Conservation (phyloP, 495 filamentous ascomycete genomes). For the Penicillium crystallinum region DNA sequence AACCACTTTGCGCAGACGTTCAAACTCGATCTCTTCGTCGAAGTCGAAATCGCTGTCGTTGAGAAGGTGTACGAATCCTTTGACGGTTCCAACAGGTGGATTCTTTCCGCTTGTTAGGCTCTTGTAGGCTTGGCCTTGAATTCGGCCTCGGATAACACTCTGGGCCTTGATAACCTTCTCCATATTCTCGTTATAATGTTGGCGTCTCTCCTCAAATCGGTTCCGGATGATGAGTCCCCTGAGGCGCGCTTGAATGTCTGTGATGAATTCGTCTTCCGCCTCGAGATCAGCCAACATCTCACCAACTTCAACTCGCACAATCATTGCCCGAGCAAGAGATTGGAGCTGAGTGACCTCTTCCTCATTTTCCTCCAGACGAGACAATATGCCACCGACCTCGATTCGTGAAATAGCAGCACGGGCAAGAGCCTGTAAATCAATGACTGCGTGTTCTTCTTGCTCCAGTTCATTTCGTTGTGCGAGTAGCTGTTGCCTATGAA, state of each 20-base stretch:
- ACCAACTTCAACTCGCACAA: conserved; percentile 67
- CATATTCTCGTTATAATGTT: conserved; percentile 93
- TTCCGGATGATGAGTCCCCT: conserved; percentile 69
- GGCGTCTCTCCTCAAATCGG: conserved; percentile 76
- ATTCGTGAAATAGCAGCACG: conserved; percentile 73
- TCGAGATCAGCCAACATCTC: conserved; percentile 69
- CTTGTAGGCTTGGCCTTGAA: conserved; percentile 97
- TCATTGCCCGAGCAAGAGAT: conserved; percentile 68
- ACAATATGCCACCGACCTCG: conserved; percentile 64
- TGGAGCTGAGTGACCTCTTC: conserved; percentile 68
- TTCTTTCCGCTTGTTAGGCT: conserved; percentile 94
- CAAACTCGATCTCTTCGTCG: conserved; percentile 96
- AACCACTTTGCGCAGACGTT: conserved; percentile 85
- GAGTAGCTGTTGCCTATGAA: conserved; percentile 38
- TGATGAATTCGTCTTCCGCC: conserved; percentile 67
- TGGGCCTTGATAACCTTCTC: conserved; percentile 98
- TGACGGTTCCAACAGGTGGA: conserved; percentile 90
- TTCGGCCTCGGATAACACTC: conserved; percentile 86
- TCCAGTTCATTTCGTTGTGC: conserved; percentile 54
- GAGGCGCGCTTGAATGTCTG: conserved; percentile 68
- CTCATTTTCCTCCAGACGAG: conserved; percentile 74
- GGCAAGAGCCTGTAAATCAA: conserved; percentile 62
- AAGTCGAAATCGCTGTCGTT: conserved; percentile 99
- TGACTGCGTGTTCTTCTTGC: conserved; percentile 52
- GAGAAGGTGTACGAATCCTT: conserved; percentile 94